These are phyloP conservation scores for Mycena citricolor DNA, from an alignment of 1,284 basidiomycete species.

Conservation along the genomic window DNA sequence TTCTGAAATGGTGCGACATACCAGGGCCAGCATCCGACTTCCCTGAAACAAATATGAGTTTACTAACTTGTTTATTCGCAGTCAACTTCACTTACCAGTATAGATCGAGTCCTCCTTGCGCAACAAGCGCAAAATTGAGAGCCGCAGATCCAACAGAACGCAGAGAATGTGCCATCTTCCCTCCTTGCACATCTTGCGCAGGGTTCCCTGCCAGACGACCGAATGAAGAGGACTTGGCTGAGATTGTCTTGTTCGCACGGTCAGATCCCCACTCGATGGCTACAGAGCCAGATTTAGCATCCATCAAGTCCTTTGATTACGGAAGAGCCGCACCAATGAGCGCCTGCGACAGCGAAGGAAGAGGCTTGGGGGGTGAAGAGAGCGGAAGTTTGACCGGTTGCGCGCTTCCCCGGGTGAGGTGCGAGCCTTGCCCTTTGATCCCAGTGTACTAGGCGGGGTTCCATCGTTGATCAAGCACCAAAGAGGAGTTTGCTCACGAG, in stretches of 20 bases:
- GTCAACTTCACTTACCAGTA: constrained; percentile 85
- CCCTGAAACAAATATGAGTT: constrained; percentile 69
- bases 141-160: constrained; percentile 86
- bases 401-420: constrained; percentile 54
- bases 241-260: constrained; percentile 57
- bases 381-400: constrained; percentile 72
- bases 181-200: constrained; percentile 60
- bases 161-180: constrained; percentile 86
- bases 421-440: constrained; percentile 78
- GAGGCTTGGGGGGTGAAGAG: constrained; percentile 58
- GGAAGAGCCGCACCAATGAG: constrained; percentile 55
- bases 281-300: too few relatives aligned
- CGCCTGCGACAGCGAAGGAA: constrained; percentile 77
- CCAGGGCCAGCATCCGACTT: constrained; percentile 92
- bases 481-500: constrained; percentile 46
- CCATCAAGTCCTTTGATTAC: too few relatives aligned
- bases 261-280: constrained; percentile 95
- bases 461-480: background rate
- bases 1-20: background rate
- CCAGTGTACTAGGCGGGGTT: constrained; percentile 66
- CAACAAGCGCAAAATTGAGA: constrained; percentile 80
- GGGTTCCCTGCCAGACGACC: constrained; percentile 77
- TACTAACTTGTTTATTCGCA: too few relatives aligned
- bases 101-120: constrained; percentile 80
- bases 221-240: constrained; percentile 73